These are phyloP conservation scores for Cucurbitaria berberidis DNA, from an alignment of 2,329 filamentous ascomycete genomes.

Conservation along the genomic window DNA sequence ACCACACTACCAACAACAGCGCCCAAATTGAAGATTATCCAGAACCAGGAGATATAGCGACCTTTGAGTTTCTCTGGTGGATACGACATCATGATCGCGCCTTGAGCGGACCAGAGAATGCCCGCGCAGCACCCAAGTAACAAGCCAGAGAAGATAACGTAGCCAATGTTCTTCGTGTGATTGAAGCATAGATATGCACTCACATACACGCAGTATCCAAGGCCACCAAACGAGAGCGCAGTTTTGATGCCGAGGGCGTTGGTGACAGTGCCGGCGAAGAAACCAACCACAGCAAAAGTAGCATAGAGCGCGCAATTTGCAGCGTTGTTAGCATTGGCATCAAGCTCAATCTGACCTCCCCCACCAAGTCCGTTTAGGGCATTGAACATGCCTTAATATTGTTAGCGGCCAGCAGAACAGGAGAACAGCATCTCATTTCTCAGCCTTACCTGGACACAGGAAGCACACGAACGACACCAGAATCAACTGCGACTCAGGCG, in stretches of 20 bases:
- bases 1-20: conserved; percentile 80
- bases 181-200: conserved; percentile 71
- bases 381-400: conserved; percentile 53
- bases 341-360: conserved; percentile 51
- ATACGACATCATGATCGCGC: conserved; percentile 86
- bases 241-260: conserved; percentile 72
- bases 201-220: conserved; percentile 77
- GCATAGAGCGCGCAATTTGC: conserved; percentile 69
- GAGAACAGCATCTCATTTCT: no score
- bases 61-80: conserved; percentile 80
- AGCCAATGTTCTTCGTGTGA: conserved; percentile 69
- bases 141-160: conserved; percentile 74
- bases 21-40: conserved; percentile 91
- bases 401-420: no score
- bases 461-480: conserved; percentile 58
- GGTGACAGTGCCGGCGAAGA: conserved; percentile 70
- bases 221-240: conserved; percentile 71
- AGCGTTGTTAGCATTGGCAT: conserved; percentile 64
- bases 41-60: conserved; percentile 84
- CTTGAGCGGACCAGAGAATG: conserved; percentile 78
- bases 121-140: conserved; percentile 77
- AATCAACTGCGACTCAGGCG: conserved; percentile 52
- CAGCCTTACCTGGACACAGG: conserved; percentile 50
- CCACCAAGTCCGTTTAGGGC: conserved; percentile 55
- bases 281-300: conserved; percentile 68